Percentiles rank a stretch among this genome's conserved stretches.
These are phyloP conservation scores for Penicillium aurantiogriseum DNA, from an alignment of 2,329 filamentous ascomycete genomes.

Conservation along the genomic window DNA sequence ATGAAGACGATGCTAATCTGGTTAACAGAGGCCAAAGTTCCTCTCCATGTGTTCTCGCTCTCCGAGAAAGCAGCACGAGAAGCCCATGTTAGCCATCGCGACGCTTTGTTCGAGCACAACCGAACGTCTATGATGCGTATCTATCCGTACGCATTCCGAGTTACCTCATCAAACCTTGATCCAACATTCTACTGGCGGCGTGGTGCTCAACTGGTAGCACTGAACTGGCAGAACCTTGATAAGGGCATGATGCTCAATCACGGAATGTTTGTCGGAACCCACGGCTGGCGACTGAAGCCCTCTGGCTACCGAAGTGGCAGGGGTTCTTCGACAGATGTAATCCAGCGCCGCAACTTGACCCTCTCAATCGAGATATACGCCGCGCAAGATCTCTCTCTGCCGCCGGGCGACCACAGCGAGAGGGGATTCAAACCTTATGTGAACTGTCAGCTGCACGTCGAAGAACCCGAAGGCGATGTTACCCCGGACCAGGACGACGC, in stretches of 20 bases:
- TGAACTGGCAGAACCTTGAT: slow-evolving; percentile 92
- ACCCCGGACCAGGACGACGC: slow-evolving; percentile 48
- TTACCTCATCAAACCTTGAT: slow-evolving; percentile 83
- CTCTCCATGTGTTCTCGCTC: slow-evolving; percentile 64
- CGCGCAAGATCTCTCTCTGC: slow-evolving; percentile 71
- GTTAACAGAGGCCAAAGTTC: slow-evolving; percentile 48
- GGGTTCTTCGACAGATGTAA: slow-evolving; percentile 32
- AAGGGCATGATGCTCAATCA: slow-evolving; percentile 96
- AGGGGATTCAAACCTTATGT: slow-evolving; percentile 70
- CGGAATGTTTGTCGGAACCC: slow-evolving; percentile 79
- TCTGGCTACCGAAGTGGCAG: slow-evolving; percentile 60
- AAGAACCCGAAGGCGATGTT: slow-evolving; percentile 56
- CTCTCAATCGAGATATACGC: slow-evolving; percentile 72
- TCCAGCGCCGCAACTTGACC: slow-evolving; percentile 57
- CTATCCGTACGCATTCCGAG: slow-evolving; percentile 78
- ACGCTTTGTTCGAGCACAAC: slow-evolving; percentile 79
- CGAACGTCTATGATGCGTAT: slow-evolving; percentile 78
- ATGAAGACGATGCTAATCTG: neutral
- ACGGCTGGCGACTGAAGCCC: slow-evolving; percentile 85
- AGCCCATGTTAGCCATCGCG: slow-evolving; percentile 52
- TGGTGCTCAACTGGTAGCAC: slow-evolving; percentile 83
- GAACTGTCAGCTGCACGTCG: slow-evolving; percentile 77
- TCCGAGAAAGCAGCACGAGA: slow-evolving; percentile 67
- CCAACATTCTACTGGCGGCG: slow-evolving; percentile 82
- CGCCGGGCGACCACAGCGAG: slow-evolving; percentile 53